Evolutionary conservation across 805 yeast species (phyloP).

Genomic region (Nakazawaea ambrosiae): DNA sequence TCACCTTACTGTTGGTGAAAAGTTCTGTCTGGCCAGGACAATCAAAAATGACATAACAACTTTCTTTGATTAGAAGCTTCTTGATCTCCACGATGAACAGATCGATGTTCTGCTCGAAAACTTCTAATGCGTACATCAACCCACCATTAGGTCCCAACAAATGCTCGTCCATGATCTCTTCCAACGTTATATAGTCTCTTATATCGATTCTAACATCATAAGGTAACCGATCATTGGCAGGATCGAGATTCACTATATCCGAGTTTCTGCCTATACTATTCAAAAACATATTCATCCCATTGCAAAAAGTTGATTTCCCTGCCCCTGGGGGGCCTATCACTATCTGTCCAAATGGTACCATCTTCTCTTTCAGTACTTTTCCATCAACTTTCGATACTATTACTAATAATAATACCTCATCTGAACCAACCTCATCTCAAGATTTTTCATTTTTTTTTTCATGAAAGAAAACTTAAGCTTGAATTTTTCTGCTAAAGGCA

Average conservation of each 20-base stretch:
- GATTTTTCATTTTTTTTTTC: too few species aligned
- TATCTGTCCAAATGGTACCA: constrained; percentile 75
- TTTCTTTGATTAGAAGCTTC: constrained; percentile 39
- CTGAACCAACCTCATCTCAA: background rate
- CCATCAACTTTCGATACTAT: background rate
- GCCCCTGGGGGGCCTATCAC: constrained; percentile 98
- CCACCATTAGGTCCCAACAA: constrained; percentile 75
- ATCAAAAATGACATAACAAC: constrained; percentile 70
- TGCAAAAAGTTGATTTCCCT: constrained; percentile 92
- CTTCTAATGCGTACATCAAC: constrained; percentile 78
- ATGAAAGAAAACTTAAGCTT: too few species aligned
- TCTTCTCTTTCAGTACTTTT: constrained; percentile 13
- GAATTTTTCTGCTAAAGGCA: too few species aligned
- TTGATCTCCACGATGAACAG: constrained; percentile 50
- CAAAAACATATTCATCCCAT: constrained; percentile 87
- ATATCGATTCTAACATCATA: constrained; percentile 52
- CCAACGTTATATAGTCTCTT: constrained; percentile 47
- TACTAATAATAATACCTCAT: background rate
- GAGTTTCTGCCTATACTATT: constrained; percentile 91
- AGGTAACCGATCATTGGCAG: constrained; percentile 54
- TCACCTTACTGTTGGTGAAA: constrained; percentile 81
- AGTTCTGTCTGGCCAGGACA: constrained; percentile 97
- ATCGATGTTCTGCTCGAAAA: constrained; percentile 49
- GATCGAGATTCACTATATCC: constrained; percentile 83
- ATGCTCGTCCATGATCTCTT: constrained; percentile 52